Conservation (phyloP, 805 yeast species). For the Monosporozyma solicola region DNA sequence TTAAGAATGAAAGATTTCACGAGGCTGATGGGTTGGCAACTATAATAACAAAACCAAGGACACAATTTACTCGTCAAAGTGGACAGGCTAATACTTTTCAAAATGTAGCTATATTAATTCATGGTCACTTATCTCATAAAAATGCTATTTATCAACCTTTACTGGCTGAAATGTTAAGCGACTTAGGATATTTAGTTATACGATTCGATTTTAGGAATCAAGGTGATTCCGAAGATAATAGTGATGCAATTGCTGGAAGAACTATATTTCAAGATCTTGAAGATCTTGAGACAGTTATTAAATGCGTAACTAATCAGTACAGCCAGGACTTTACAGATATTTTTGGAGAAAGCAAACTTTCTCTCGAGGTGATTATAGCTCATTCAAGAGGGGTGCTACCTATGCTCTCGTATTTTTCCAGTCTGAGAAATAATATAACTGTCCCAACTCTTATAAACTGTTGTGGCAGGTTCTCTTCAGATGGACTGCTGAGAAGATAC, state of each 20-base stretch:
- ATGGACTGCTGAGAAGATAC: conserved; percentile 37
- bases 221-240: conserved; percentile 57
- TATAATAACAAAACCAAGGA: conserved; percentile 5
- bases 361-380: conserved; percentile 51
- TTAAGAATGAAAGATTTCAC: background rate
- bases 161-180: conserved; percentile 54
- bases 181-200: conserved; percentile 53
- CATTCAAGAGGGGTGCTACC: conserved; percentile 80
- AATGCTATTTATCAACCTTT: conserved; percentile 64
- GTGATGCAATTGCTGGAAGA: conserved; percentile 38
- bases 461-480: conserved; percentile 58
- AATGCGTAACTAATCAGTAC: background rate
- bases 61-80: conserved; percentile 3
- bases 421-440: conserved; percentile 21
- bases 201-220: conserved; percentile 82
- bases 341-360: conserved; percentile 21
- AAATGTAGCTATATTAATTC: conserved; percentile 54
- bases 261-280: conserved; percentile 53
- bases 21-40: conserved; percentile 1
- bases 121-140: conserved; percentile 82
- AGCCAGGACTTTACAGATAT: background rate
- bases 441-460: conserved; percentile 65
- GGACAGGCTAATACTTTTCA: conserved; percentile 4
- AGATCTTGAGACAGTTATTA: conserved; percentile 47
- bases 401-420: conserved; percentile 58